Conservation (phyloP, 176 grass and related monocot species). For the Tuctoria greenei region DNA sequence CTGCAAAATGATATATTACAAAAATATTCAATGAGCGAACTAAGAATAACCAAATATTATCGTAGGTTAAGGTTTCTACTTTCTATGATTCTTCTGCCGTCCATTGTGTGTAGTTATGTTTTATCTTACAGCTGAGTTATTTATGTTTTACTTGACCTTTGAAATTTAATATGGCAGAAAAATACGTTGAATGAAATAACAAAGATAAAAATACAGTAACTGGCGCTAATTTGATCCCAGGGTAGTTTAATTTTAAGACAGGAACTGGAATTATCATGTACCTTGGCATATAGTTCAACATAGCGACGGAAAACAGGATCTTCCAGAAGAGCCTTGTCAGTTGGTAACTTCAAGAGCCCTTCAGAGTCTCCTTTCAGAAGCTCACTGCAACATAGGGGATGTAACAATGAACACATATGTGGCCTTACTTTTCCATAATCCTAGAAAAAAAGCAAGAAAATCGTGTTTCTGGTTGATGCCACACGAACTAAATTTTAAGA, state of each 20-base stretch:
- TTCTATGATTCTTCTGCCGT: background rate
- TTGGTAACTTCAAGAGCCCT: slow-evolving; percentile 60
- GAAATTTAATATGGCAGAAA: background rate
- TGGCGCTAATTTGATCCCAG: background rate
- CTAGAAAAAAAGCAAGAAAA: background rate
- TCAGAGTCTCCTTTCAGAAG: slow-evolving; percentile 48
- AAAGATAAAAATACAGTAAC: background rate
- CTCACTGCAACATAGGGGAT: slow-evolving; percentile 39
- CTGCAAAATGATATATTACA: background rate
- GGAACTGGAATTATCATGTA: background rate
- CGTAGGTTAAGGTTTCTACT: too few relatives aligned
- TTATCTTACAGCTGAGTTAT: background rate
- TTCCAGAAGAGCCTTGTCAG: slow-evolving; percentile 57
- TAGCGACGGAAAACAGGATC: slow-evolving; percentile 43
- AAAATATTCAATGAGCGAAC: background rate
- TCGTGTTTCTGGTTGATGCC: too few relatives aligned
- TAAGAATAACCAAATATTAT: background rate
- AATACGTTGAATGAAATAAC: background rate
- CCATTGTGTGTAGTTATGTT: background rate
- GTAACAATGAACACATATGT: background rate
- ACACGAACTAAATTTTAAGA: too few relatives aligned
- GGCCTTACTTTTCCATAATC: background rate
- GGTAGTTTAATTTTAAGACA: background rate
- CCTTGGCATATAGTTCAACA: slow-evolving; percentile 56
- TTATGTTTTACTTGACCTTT: background rate